Base-by-base conservation (phyloP, 2,329 filamentous ascomycete genomes). In the Ascomycota sp. region DNA sequence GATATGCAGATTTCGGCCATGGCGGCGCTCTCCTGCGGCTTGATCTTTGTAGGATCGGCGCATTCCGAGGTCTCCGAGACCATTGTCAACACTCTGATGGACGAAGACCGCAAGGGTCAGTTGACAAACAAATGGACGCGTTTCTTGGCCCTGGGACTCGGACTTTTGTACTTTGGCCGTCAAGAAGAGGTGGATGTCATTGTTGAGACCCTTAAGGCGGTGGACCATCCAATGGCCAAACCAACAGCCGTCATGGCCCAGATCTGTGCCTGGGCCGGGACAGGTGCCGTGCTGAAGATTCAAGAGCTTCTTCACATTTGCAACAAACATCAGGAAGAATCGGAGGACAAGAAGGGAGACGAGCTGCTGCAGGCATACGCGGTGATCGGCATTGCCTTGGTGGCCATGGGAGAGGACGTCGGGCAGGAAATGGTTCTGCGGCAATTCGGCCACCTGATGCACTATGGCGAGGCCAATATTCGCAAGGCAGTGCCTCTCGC, bases 151-250 rank as follows among this genome's bases (percentile, higher is more conserved):
- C 74, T 98, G 25, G 89, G 89, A 38, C 66, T 98, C 37, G 89
- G 86, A 2, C 66, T 98, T 19, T 64, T 98, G 20, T 98, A 83
- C 66, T 95, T 98, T 43, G 89, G 89, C 24, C 76, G 82, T 38
- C 89, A 98, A 55, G 89, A 98, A 52, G 86, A 95, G 51, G 89
- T 95, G n/a, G 89, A 98, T 44, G 86, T 95, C 33, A 85, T 95
- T 39, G 59, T 95, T 21, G 89, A 98, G 57, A 93, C 89, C 0
- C 66, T 98, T 32, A 98, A 95, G 61, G 89, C 80, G 19, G 83
- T 95, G 31, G 85, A 95, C 38, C 86, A 95, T 49, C 86, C 89
- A 17, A 92, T 94, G 74, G 81, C 85, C 13, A 89, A 89, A 55
- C 80, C 89, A n/a, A 93, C 86, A 2, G 79, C 81, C 1, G 81